Percentiles rank a stretch among this genome's conserved stretches.
phyloP scores from a whole-genome alignment of 495 filamentous ascomycete genomes.

The Amorphotheca resinae region DNA sequence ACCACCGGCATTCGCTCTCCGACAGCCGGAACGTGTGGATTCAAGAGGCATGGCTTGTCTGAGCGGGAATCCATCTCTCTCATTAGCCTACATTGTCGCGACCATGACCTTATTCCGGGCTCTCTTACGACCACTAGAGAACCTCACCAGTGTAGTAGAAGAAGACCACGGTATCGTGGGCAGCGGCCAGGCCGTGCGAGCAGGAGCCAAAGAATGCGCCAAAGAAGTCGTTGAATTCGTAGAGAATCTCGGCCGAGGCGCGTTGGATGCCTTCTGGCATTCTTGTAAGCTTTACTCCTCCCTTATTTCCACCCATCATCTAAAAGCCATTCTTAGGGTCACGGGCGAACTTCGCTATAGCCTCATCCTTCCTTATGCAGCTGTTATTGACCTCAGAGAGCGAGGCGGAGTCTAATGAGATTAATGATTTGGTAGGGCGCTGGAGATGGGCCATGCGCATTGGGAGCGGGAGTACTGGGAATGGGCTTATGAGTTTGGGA shows the following conservation, averaged over 20 bases:
- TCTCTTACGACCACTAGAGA: slow-evolving; percentile 18
- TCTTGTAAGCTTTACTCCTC: slow-evolving; percentile 11
- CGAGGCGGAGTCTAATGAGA: slow-evolving; percentile 15
- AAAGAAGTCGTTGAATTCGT: slow-evolving; percentile 21
- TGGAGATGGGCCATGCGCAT: slow-evolving; percentile 20
- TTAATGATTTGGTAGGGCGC: slow-evolving; percentile 14
- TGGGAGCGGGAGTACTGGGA: slow-evolving; percentile 14
- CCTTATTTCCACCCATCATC: neutral
- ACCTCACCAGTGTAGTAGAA: slow-evolving; percentile 12
- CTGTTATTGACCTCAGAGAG: slow-evolving; percentile 14
- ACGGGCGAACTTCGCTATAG: slow-evolving; percentile 21
- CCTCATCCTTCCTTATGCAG: slow-evolving; percentile 23
- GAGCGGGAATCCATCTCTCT: slow-evolving; percentile 16
- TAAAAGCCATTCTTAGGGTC: slow-evolving; percentile 14
- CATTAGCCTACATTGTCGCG: slow-evolving; percentile 19
- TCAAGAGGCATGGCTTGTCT: slow-evolving; percentile 11
- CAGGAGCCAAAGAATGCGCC: slow-evolving; percentile 17
- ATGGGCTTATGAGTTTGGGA: slow-evolving; percentile 21
- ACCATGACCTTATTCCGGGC: slow-evolving; percentile 20
- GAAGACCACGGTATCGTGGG: slow-evolving; percentile 17
- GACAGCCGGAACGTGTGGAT: slow-evolving; percentile 12
- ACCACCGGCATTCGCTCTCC: slow-evolving; percentile 10
- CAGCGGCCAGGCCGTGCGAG: slow-evolving; percentile 11
- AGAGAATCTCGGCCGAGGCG: slow-evolving; percentile 14
- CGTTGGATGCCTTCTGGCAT: slow-evolving; percentile 22